phyloP scores from a whole-genome alignment of 352 stramenopile genomes.

The Pythium plurisporium region DNA sequence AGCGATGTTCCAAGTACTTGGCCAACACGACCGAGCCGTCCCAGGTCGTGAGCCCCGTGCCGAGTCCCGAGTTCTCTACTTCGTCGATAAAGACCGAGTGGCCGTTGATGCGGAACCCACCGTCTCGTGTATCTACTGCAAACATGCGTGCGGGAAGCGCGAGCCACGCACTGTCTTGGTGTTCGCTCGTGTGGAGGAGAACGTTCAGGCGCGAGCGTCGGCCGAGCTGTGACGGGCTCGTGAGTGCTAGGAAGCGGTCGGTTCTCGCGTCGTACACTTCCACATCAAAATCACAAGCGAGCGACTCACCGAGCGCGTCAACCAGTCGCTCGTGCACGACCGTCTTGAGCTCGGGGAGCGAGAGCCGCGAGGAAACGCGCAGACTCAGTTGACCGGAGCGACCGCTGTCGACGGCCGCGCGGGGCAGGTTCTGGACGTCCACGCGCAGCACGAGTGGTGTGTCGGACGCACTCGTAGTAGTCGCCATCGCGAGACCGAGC shows the following conservation, averaged over 20 bases:
- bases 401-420: background rate
- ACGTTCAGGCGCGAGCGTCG: constrained; percentile 18
- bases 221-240: background rate
- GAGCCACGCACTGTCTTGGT: constrained; percentile 13
- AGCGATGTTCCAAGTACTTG: constrained; percentile 83
- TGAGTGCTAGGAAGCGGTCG: constrained; percentile 10
- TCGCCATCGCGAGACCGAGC: background rate
- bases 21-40: constrained; percentile 89
- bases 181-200: constrained; percentile 4
- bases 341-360: constrained; percentile 1
- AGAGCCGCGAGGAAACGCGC: background rate
- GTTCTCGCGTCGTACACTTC: constrained; percentile 16
- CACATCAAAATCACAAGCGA: constrained; percentile 8
- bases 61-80: constrained; percentile 75
- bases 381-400: constrained; percentile 7
- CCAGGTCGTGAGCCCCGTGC: constrained; percentile 89
- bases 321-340: background rate
- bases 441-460: constrained; percentile 9
- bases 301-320: background rate
- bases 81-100: constrained; percentile 48
- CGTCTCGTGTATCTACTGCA: constrained; percentile 30
- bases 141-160: constrained; percentile 60
- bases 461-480: background rate
- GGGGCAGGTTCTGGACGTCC: constrained; percentile 22
- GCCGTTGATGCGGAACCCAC: constrained; percentile 55